phyloP scores from a whole-genome alignment of 2,329 filamentous ascomycete species.

The Pseudocercospora pini-densiflorae region DNA sequence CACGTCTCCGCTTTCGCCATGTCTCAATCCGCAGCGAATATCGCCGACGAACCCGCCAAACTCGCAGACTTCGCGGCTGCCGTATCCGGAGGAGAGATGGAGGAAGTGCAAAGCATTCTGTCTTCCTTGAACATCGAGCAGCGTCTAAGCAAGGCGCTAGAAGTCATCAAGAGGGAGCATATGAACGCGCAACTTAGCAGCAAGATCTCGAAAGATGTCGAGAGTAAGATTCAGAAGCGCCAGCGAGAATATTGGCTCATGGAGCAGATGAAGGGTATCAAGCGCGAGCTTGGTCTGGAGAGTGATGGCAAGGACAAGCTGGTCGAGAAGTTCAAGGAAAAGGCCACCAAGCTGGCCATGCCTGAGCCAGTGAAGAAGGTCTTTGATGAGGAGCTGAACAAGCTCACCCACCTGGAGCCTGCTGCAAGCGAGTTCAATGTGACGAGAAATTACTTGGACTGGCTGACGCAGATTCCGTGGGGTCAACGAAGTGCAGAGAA shows the following conservation, averaged over 20 bases:
- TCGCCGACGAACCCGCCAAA: conserved; percentile 92
- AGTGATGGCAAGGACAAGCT: conserved; percentile 98
- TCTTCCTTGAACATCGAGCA: conserved; percentile 90
- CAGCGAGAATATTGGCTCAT: conserved; percentile 98
- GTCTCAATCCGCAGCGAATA: conserved; percentile 91
- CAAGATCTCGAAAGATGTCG: conserved; percentile 97
- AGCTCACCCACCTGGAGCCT: conserved; percentile 91
- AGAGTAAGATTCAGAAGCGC: conserved; percentile 94
- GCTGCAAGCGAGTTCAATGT: conserved; percentile 99
- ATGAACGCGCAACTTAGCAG: conserved; percentile 98
- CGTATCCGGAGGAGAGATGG: conserved; percentile 90
- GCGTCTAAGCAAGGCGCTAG: conserved; percentile 85
- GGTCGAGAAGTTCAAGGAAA: conserved; percentile 96
- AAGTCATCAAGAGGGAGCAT: conserved; percentile 95
- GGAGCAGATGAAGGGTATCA: conserved; percentile 99
- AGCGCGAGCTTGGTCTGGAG: conserved; percentile 91
- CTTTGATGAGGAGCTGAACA: conserved; percentile 98
- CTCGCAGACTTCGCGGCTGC: conserved; percentile 96
- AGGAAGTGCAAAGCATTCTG: conserved; percentile 90
- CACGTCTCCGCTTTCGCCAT: conserved; percentile 98
- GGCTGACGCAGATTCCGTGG: conserved; percentile 98
- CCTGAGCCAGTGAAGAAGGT: conserved; percentile 95
- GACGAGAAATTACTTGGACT: conserved; percentile 96
- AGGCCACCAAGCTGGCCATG: conserved; percentile 92
- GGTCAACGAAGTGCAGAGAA: conserved; percentile 94